Evolutionary conservation across 2,329 filamentous ascomycete genomes (phyloP).

Genomic region (Fusarium foetens): DNA sequence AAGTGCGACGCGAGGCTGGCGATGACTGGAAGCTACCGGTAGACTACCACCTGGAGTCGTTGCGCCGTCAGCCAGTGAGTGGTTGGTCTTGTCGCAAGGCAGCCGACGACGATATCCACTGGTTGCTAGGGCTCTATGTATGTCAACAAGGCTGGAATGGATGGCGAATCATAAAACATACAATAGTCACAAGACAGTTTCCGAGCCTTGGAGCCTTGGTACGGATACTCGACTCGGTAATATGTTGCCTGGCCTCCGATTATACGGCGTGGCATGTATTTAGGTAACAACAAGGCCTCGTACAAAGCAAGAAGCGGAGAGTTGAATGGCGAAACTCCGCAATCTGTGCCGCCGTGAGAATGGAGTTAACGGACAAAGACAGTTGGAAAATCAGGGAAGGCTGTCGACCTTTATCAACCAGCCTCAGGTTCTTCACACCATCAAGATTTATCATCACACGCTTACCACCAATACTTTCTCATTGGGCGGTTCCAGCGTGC

Average conservation of each 20-base stretch:
- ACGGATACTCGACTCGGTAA: background rate
- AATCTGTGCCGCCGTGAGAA: constrained; percentile 13
- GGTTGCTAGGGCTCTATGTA: constrained; percentile 32
- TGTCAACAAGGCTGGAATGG: constrained; percentile 41
- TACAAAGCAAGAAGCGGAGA: constrained; percentile 8
- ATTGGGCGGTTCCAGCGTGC: constrained; percentile 24
- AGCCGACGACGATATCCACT: constrained; percentile 27
- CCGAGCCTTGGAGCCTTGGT: constrained; percentile 15
- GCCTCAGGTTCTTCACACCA: constrained; percentile 39
- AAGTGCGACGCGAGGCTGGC: constrained; percentile 41
- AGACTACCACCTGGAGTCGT: constrained; percentile 32
- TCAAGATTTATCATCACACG: constrained; percentile 28
- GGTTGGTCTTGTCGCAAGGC: constrained; percentile 23
- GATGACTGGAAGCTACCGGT: constrained; percentile 11
- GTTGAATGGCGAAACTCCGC: constrained; percentile 24
- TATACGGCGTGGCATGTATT: constrained; percentile 19
- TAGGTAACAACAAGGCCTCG: constrained; percentile 20
- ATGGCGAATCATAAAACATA: constrained; percentile 6
- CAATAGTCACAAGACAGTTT: constrained; percentile 19
- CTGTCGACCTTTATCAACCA: constrained; percentile 32
- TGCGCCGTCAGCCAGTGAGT: constrained; percentile 25
- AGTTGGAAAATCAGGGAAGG: constrained; percentile 20
- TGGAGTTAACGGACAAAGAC: constrained; percentile 13
- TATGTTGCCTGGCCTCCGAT: constrained; percentile 16
- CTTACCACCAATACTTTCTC: constrained; percentile 15